Evolutionary conservation across 2,329 filamentous ascomycete genomes (phyloP).

Genomic region (Chaetomiaceae sp.): DNA sequence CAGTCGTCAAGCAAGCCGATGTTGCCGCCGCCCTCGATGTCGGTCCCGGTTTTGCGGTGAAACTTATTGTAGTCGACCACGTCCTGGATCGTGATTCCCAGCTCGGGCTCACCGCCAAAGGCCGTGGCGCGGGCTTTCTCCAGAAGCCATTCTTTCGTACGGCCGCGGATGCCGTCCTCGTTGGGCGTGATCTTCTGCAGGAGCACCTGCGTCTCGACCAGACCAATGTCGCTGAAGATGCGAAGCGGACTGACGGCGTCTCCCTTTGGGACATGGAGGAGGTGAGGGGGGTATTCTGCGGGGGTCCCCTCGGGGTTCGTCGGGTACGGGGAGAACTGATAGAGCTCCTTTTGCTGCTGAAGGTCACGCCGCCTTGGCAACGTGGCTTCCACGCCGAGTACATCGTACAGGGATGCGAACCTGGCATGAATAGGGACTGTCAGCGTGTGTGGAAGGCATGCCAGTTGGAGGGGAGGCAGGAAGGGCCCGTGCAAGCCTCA

Average conservation of each 20-base stretch:
- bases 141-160: conserved; percentile 29
- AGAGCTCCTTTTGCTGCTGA: conserved; percentile 28
- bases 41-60: conserved; percentile 31
- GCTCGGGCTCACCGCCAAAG: conserved; percentile 26
- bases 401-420: conserved; percentile 31
- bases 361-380: conserved; percentile 29
- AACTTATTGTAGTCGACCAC: conserved; percentile 32
- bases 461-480: no score
- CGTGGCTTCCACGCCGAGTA: conserved; percentile 30
- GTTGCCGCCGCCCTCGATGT: conserved; percentile 30
- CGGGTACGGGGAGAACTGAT: conserved; percentile 26
- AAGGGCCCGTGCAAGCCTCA: conserved; percentile 13
- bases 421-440: no score
- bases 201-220: conserved; percentile 28
- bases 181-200: conserved; percentile 30
- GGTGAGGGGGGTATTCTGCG: conserved; percentile 29
- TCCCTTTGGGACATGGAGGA: conserved; percentile 26
- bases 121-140: conserved; percentile 22
- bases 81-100: conserved; percentile 29
- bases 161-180: conserved; percentile 27
- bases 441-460: no score
- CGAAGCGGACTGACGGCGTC: conserved; percentile 24
- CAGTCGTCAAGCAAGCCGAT: conserved; percentile 34
- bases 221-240: conserved; percentile 30
- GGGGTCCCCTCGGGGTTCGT: conserved; percentile 25